Base-by-base conservation (phyloP, 805 yeast genomes). In the Komagataella pastoris region DNA sequence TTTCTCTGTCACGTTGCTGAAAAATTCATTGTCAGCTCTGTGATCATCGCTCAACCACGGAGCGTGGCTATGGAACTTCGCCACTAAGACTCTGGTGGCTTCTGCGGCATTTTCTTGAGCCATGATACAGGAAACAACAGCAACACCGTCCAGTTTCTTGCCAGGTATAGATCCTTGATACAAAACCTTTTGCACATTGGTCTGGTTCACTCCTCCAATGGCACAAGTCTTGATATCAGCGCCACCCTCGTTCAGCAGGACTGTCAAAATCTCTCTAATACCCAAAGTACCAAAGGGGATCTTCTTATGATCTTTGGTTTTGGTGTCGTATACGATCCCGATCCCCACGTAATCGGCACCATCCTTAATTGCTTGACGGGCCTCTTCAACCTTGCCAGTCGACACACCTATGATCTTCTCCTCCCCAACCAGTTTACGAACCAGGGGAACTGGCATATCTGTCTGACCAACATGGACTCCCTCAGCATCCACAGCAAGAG, bases 401-500 rank as follows among this genome's bases (percentile, higher is more conserved):
- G 90, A 81, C 53, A 90, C 81, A 0, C 97, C 97, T 48, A 89
- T 62, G 53, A 89, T 81, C 66, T 84, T 88, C 52, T 78, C 74
- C 0, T 82, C 78, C 0, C 97, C 96, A 10, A 88, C 65, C 36
- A 88, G 60, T 58, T 69, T 60, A 44, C 97, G 66, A 1, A 79
- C 93, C 44, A 73, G 58, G 1, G 59, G 59, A 1, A 79, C 79
- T 8, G 76, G 75, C 87, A 89, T 86, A 61, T 89, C 97, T 51
- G 83, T 89, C 64, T 89, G 97, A 0, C 97, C 97, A 18, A 89
- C 87, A 68, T 89, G 97, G 7, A 90, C 83, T 43, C 96, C 96
- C 56, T 88, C 96, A 2, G 95, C 95, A 57, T 77, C 93, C 52
- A 88, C 73, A 0, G 97, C 97, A 47, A 90, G 67, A 0, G 96